Evolutionary conservation across 768 basidiomycete species (phyloP).

Genomic region (Kwoniella bestiolae): DNA sequence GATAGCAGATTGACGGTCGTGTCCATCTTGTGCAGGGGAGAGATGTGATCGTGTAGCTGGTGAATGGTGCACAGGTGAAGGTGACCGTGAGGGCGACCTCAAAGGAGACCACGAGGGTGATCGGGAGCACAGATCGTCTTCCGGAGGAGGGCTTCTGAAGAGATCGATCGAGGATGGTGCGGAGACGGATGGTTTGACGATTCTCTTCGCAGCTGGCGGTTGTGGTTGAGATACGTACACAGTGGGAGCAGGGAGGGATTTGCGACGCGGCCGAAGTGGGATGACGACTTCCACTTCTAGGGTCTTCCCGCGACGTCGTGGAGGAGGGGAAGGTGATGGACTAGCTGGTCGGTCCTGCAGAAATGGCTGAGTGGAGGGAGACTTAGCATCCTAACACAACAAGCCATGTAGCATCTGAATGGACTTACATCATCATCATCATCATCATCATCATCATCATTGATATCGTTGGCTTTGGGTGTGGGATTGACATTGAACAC

Average conservation of each 20-base stretch:
- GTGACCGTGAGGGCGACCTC: background rate
- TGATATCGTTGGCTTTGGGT: too few species aligned
- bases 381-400: too few species aligned
- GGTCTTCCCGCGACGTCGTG: background rate
- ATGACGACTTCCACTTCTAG: slow-evolving; percentile 23
- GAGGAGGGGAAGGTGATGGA: background rate
- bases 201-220: background rate
- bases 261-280: slow-evolving; percentile 12
- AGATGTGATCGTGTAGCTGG: too few species aligned
- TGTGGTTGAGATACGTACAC: background rate
- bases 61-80: background rate
- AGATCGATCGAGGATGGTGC: slow-evolving; percentile 12
- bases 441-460: background rate
- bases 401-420: too few species aligned
- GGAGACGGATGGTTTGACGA: background rate
- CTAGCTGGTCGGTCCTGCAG: background rate
- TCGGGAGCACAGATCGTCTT: background rate
- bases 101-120: background rate
- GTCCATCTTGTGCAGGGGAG: background rate
- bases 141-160: slow-evolving; percentile 16
- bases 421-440: background rate
- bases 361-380: too few species aligned
- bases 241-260: background rate
- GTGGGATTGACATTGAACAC: too few species aligned
- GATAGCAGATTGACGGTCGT: background rate